Evolutionary conservation across 495 filamentous ascomycete genomes (phyloP).

Genomic region (Mytilinidion resinicola): DNA sequence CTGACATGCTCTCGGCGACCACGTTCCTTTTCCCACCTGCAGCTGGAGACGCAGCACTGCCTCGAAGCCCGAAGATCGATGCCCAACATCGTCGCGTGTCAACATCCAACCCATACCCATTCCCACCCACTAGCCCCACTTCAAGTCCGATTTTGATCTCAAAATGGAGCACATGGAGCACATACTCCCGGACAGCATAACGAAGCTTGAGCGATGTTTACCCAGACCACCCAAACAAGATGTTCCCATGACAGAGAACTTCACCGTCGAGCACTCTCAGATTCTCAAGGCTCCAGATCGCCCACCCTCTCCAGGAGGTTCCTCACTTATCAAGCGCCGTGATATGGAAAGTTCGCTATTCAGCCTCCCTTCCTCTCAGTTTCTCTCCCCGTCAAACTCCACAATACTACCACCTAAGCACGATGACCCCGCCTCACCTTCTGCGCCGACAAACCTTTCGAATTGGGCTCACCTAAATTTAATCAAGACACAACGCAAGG

Average conservation of each 20-base stretch:
- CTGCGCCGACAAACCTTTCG: slow-evolving; percentile 4
- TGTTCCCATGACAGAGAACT: slow-evolving; percentile 17
- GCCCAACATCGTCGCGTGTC: no score
- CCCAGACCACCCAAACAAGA: slow-evolving; percentile 13
- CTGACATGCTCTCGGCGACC: no score
- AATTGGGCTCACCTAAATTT: slow-evolving; percentile 24
- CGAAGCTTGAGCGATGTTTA: slow-evolving; percentile 12
- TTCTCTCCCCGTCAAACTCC: background rate
- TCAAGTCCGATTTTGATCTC: background rate
- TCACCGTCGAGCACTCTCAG: slow-evolving; percentile 8
- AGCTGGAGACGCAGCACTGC: slow-evolving; percentile 3
- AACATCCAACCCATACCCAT: background rate
- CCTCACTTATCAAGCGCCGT: background rate
- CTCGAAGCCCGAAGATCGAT: background rate
- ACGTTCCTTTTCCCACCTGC: background rate
- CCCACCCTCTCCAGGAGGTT: background rate
- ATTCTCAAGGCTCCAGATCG: background rate
- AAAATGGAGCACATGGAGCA: slow-evolving; percentile 21
- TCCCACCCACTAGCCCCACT: slow-evolving; percentile 8
- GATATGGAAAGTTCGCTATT: background rate
- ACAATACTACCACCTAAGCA: background rate
- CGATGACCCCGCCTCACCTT: background rate
- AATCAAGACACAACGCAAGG: slow-evolving; percentile 23
- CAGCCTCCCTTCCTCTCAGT: background rate
- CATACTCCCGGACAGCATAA: slow-evolving; percentile 19